Percentiles rank a stretch among this genome's conserved stretches.
Evolutionary conservation across 371 early-diverging fungal species (phyloP).

Genomic region (Rhizopus microsporus): DNA sequence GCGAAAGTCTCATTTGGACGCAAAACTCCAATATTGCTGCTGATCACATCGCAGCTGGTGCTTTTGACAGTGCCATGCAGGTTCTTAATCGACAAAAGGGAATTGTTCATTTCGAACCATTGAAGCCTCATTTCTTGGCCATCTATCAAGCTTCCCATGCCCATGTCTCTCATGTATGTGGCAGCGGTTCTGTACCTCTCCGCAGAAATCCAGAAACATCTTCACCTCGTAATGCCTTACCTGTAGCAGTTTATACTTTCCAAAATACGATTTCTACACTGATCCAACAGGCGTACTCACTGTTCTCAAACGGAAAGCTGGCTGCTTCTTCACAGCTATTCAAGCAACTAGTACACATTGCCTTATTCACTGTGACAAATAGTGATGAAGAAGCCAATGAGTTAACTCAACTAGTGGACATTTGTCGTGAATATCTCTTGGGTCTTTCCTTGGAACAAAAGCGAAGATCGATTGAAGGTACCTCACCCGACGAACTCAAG

Average conservation of each 20-base stretch:
- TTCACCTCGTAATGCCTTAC: conserved; percentile 55
- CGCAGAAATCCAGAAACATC: conserved; percentile 65
- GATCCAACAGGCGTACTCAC: conserved; percentile 79
- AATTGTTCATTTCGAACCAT: conserved; percentile 85
- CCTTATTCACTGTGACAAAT: conserved; percentile 67
- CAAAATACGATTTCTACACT: conserved; percentile 50
- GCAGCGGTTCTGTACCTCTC: conserved; percentile 61
- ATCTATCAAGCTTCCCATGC: conserved; percentile 78
- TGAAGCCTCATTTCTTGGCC: conserved; percentile 83
- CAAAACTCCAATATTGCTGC: conserved; percentile 83
- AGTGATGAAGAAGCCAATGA: conserved; percentile 69
- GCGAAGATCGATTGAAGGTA: conserved; percentile 58
- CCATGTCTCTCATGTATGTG: conserved; percentile 64
- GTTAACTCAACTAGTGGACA: conserved; percentile 73
- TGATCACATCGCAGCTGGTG: conserved; percentile 92
- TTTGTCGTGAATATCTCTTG: conserved; percentile 89
- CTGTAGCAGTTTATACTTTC: conserved; percentile 58
- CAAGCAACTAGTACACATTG: conserved; percentile 70
- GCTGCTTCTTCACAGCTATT: conserved; percentile 77
- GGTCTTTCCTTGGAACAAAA: conserved; percentile 83
- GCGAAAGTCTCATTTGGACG: conserved; percentile 71
- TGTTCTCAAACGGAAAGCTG: conserved; percentile 76
- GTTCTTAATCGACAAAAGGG: conserved; percentile 88
- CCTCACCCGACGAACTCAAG: conserved; percentile 57
- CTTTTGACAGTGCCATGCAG: conserved; percentile 94